phyloP scores from a whole-genome alignment of 1,284 basidiomycete genomes.

The Pseudozyma pruni region DNA sequence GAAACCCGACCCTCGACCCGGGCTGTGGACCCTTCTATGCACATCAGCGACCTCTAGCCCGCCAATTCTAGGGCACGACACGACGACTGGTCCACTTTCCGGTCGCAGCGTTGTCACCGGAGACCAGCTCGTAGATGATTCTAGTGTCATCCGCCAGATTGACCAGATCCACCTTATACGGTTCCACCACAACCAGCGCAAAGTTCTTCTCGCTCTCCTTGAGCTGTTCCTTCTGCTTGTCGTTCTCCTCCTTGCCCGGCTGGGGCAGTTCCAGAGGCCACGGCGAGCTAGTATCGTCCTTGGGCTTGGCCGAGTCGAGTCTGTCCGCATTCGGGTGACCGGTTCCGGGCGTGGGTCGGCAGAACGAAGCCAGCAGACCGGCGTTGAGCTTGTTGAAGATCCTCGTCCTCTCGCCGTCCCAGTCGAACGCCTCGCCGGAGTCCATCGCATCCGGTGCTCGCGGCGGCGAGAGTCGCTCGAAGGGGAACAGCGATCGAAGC shows the following conservation, averaged over 20 bases:
- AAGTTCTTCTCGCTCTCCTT: conserved; percentile 62
- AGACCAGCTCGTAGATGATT: conserved; percentile 51
- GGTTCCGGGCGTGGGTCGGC: conserved; percentile 66
- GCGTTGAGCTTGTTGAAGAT: conserved; percentile 67
- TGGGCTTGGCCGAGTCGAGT: conserved; percentile 19
- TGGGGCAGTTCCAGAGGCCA: conserved; percentile 60
- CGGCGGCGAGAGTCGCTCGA: conserved; percentile 43
- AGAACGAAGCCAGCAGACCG: conserved; percentile 67
- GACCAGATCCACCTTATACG: conserved; percentile 66
- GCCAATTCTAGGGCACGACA: conserved; percentile 60
- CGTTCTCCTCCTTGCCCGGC: conserved; percentile 60
- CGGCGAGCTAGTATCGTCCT: conserved; percentile 41
- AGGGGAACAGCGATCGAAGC: conserved; percentile 43
- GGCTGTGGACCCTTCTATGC: too few species aligned
- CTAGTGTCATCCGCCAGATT: conserved; percentile 60
- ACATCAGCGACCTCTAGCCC: too few species aligned
- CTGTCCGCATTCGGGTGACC: conserved; percentile 45
- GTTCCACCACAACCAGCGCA: conserved; percentile 65
- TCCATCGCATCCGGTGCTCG: conserved; percentile 25
- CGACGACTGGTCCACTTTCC: conserved; percentile 58
- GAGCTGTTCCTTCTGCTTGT: conserved; percentile 58
- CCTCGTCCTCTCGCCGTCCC: conserved; percentile 66
- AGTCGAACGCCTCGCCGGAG: conserved; percentile 58
- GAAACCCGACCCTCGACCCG: too few species aligned
- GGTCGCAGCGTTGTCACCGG: conserved; percentile 30